Base-by-base conservation (phyloP, 1,139 yeast species). In the Geotrichum aggregatum region DNA sequence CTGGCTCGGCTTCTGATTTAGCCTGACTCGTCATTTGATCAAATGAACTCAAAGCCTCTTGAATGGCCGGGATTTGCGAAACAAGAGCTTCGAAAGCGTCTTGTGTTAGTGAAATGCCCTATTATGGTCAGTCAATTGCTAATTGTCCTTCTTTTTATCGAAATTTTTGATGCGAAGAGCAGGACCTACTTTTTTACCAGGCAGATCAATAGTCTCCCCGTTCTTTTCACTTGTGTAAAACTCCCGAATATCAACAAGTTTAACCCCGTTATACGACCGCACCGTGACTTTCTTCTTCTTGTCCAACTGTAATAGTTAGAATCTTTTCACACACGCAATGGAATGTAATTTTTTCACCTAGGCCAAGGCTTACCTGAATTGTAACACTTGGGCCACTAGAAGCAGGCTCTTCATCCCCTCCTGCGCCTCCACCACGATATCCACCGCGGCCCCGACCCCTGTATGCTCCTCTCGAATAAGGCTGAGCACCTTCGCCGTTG, bases 201-300 rank as follows among this genome's bases (percentile, higher is more conserved):
- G 97, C 69, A 79, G 73, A 55, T 79, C 83, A 11, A 47, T 44
- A 5, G 33, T 43, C 11, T 80, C 78, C 10, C 79, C 74, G 22
- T 51, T 42, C 2, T 74, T 77, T 39, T 54, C 52, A 60, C 83
- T 88, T 54, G 76, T 68, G 68, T 86, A 88, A 70, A 74, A 87
- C 66, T 89, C 96, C 53, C 96, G 76, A 52, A 88, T 86, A 62
- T 88, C 96, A 13, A 89, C 79, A 59, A 87, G 70, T 47, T 77
- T 79, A 56, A 73, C 71, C 50, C 81, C 80, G 50, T 84, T 82
- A 73, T 80, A 88, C 60, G 77, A 77, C 52, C 88, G 76, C 24
- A 88, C 87, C 0, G 87, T 80, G 38, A 86, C 83, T 55, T 81
- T 78, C 63, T 86, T 86, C 68, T 79, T 84, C 63, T 75, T 75